Conservation (phyloP, 2,329 filamentous ascomycete species). For the Myriosclerotinia duriaeana region DNA sequence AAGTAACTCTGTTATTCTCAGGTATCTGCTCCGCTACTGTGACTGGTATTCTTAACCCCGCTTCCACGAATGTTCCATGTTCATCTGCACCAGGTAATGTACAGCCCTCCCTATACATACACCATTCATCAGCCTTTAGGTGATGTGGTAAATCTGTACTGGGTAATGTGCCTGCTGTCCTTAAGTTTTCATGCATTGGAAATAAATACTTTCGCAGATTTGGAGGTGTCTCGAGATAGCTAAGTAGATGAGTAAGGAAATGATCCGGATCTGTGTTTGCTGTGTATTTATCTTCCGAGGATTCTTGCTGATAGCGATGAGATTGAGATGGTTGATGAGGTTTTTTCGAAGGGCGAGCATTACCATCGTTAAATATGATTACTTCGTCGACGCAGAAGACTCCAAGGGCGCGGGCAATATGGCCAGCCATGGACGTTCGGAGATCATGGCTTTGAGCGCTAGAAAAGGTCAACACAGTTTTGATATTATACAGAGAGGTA, state of each 20-base stretch:
- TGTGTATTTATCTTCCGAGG: conserved; percentile 52
- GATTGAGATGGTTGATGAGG: conserved; percentile 32
- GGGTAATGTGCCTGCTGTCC: conserved; percentile 69
- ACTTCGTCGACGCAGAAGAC: conserved; percentile 86
- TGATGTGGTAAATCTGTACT: conserved; percentile 86
- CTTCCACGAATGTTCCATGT: conserved; percentile 55
- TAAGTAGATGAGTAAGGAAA: conserved; percentile 76
- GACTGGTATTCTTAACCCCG: conserved; percentile 56
- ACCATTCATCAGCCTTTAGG: conserved; percentile 72
- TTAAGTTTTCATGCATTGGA: conserved; percentile 74
- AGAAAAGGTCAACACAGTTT: conserved; percentile 18
- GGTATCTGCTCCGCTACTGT: conserved; percentile 53
- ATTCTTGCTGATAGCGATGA: conserved; percentile 45
- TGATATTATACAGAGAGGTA: conserved; percentile 25
- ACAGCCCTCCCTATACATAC: conserved; percentile 76
- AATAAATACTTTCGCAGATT: conserved; percentile 77
- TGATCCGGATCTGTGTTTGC: conserved; percentile 73
- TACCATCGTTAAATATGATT: conserved; percentile 75
- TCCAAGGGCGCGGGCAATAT: conserved; percentile 76
- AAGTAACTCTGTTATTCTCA: conserved; percentile 69
- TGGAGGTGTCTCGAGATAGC: conserved; percentile 80
- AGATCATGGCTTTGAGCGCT: conserved; percentile 54
- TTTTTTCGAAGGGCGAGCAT: conserved; percentile 38
- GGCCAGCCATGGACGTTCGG: conserved; percentile 69
- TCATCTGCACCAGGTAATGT: conserved; percentile 51